phyloP scores from a whole-genome alignment of 345 rosid genomes.

The Populus simonii region DNA sequence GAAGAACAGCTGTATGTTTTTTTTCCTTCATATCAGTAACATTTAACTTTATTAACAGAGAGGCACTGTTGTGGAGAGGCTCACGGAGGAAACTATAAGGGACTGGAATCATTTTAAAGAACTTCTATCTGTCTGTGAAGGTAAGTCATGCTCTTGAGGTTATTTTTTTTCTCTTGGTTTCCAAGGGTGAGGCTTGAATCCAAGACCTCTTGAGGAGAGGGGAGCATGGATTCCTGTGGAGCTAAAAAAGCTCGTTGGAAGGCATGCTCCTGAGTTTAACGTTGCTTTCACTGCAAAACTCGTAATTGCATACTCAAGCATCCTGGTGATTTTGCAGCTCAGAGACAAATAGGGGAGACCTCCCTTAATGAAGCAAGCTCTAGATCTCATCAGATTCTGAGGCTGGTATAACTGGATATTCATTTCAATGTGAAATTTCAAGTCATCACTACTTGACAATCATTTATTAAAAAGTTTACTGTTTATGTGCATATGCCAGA shows the following conservation, averaged over 20 bases:
- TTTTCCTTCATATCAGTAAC: constrained; percentile 14
- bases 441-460: constrained; percentile 1
- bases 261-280: not conserved
- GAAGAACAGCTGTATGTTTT: constrained; percentile 11
- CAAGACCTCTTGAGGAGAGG: not conserved
- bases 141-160: constrained; percentile 32
- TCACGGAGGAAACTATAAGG: constrained; percentile 65
- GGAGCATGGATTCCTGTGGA: not conserved
- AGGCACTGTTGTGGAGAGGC: constrained; percentile 89
- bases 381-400: constrained; percentile 94
- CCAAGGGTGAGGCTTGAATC: not conserved
- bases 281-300: not conserved
- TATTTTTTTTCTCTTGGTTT: not conserved
- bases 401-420: constrained; percentile 53
- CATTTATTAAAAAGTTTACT: constrained; percentile 1
- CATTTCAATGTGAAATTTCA: constrained; percentile 14
- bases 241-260: not conserved
- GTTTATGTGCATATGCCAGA: constrained; percentile 39
- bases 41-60: constrained; percentile 44
- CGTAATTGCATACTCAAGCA: constrained; percentile 18
- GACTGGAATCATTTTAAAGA: constrained; percentile 77
- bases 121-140: constrained; percentile 75
- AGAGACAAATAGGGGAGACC: constrained; percentile 94
- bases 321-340: constrained; percentile 54
- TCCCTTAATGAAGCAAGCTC: constrained; percentile 89